Evolutionary conservation across 148 eudicot species (phyloP).

Genomic region (Suaeda aralocaspica): DNA sequence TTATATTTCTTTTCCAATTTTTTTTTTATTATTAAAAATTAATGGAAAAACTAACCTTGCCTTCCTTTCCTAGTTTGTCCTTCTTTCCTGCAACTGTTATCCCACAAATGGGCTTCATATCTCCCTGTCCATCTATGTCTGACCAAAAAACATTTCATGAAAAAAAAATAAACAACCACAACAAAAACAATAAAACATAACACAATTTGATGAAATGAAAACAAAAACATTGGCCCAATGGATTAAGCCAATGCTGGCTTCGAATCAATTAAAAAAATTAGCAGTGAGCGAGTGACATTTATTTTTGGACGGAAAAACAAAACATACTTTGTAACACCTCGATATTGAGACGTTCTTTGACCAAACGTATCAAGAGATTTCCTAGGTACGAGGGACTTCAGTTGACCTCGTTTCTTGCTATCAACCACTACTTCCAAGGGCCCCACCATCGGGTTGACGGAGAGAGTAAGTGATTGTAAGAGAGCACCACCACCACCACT

Average conservation of each 20-base stretch:
- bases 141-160: not conserved
- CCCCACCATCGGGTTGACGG: constrained; percentile 15
- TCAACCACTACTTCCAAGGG: constrained; percentile 16
- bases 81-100: constrained; percentile 78
- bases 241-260: no score
- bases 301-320: not conserved
- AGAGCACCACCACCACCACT: not conserved
- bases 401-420: constrained; percentile 30
- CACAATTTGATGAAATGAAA: no score
- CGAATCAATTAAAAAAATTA: not conserved
- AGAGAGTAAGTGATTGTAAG: constrained; percentile 25
- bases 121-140: constrained; percentile 94
- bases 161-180: not conserved
- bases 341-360: constrained; percentile 79
- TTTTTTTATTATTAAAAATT: not conserved
- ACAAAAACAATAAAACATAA: not conserved
- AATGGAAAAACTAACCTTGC: constrained; percentile 47
- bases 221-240: no score
- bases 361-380: constrained; percentile 74
- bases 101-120: constrained; percentile 92
- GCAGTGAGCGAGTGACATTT: not conserved
- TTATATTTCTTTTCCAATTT: no score
- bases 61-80: constrained; percentile 91
- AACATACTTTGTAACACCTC: constrained; percentile 73
- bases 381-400: constrained; percentile 30